A percentile compares a stretch with the other conserved stretches of the same genome.
These are phyloP conservation scores for Cicer cuneatum DNA, from an alignment of 306 rosid genomes.

Conservation along the genomic window DNA sequence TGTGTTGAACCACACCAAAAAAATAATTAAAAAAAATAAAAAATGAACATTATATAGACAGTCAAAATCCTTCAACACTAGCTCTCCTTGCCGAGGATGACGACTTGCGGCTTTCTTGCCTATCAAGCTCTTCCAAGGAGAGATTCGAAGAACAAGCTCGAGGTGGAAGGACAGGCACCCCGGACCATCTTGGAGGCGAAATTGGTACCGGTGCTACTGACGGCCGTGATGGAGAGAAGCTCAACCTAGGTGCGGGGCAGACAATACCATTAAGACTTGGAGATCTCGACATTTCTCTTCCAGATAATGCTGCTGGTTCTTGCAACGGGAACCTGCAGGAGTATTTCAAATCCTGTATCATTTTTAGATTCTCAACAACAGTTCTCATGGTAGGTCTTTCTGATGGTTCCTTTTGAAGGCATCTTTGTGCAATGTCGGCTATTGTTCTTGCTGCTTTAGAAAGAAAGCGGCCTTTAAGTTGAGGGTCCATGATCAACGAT, in stretches of 20 bases:
- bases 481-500: constrained; percentile 93
- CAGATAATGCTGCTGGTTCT: constrained; percentile 72
- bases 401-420: constrained; percentile 94
- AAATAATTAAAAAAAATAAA: constrained; percentile 39
- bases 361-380: constrained; percentile 75
- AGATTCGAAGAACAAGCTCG: constrained; percentile 74
- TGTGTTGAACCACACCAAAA: constrained; percentile 71
- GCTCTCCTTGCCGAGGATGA: constrained; percentile 76
- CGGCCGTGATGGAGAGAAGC: constrained; percentile 85
- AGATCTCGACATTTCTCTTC: constrained; percentile 79
- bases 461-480: constrained; percentile 87
- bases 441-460: constrained; percentile 86
- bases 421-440: constrained; percentile 86
- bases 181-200: constrained; percentile 72
- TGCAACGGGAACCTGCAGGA: constrained; percentile 84
- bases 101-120: constrained; percentile 81
- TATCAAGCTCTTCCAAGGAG: constrained; percentile 73
- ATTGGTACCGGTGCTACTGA: constrained; percentile 55
- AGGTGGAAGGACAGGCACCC: constrained; percentile 58
- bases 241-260: constrained; percentile 65
- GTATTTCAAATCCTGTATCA: constrained; percentile 80
- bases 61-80: constrained; percentile 92
- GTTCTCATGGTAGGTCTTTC: constrained; percentile 97
- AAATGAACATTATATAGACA: constrained; percentile 64
- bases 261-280: constrained; percentile 89